Conservation (phyloP, 129 eudicot species). For the Smallanthus sonchifolius region DNA sequence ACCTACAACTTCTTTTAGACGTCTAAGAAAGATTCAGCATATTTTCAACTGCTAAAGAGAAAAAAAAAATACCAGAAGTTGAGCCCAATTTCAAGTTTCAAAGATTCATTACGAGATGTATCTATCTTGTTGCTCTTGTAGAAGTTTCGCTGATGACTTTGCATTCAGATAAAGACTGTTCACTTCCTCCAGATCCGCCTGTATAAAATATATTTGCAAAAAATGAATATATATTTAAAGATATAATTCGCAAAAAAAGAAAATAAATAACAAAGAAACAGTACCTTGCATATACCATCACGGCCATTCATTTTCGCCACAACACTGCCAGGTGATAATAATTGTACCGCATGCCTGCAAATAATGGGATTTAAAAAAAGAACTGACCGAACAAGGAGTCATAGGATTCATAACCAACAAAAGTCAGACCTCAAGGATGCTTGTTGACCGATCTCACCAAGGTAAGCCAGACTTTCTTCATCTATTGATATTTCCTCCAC, state of each 20-base stretch:
- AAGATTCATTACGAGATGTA: conserved; percentile 54
- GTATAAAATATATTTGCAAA: conserved; percentile 6
- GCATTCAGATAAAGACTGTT: conserved; percentile 74
- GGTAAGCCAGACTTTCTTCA: conserved; percentile 88
- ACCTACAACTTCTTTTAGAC: not conserved
- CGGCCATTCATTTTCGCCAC: conserved; percentile 95
- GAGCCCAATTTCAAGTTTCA: not conserved
- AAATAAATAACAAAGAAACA: not conserved
- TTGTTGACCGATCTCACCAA: conserved; percentile 88
- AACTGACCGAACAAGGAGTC: not conserved
- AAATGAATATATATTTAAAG: not conserved
- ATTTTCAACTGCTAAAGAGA: not conserved
- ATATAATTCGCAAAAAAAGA: not conserved
- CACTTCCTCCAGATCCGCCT: conserved; percentile 98
- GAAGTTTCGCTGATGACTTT: conserved; percentile 87
- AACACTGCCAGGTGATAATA: conserved; percentile 83
- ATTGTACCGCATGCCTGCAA: conserved; percentile 92
- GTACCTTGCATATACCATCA: conserved; percentile 90
- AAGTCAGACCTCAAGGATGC: conserved; percentile 77
- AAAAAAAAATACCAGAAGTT: not conserved
- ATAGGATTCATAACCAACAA: not conserved
- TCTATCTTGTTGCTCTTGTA: conserved; percentile 95
- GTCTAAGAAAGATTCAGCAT: not conserved
- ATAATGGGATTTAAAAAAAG: not conserved
- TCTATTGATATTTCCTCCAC: conserved; percentile 82